Evolutionary conservation across 2,329 filamentous ascomycete genomes (phyloP).

Genomic region (Cladosporium phlei): DNA sequence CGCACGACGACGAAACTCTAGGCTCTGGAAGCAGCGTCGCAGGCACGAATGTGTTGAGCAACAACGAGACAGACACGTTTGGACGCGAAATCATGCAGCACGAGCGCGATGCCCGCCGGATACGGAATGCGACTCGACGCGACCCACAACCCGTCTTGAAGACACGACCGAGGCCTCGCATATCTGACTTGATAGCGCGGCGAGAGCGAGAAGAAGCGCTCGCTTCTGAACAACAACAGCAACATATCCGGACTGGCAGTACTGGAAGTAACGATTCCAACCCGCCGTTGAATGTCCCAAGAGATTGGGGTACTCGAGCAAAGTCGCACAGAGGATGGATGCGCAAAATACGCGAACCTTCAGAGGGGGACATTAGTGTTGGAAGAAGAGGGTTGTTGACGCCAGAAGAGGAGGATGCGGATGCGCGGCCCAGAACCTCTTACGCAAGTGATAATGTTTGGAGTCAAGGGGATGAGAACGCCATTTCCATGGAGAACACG

Average conservation of each 20-base stretch:
- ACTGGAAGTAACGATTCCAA: slow-evolving; percentile 36
- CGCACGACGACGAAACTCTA: slow-evolving; percentile 20
- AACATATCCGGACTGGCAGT: slow-evolving; percentile 23
- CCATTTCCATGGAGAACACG: slow-evolving; percentile 40
- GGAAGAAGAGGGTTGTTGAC: neutral
- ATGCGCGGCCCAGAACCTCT: slow-evolving; percentile 19
- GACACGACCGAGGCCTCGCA: slow-evolving; percentile 34
- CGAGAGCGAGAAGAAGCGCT: slow-evolving; percentile 23
- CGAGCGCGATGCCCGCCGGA: slow-evolving; percentile 38
- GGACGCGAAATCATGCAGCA: slow-evolving; percentile 42
- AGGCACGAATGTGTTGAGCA: slow-evolving; percentile 36
- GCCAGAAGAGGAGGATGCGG: slow-evolving; percentile 20
- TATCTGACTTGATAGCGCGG: slow-evolving; percentile 8
- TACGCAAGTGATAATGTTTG: slow-evolving; percentile 25
- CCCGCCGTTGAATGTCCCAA: slow-evolving; percentile 42
- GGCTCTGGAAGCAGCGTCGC: slow-evolving; percentile 24
- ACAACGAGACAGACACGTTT: slow-evolving; percentile 43
- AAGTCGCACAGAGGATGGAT: slow-evolving; percentile 31
- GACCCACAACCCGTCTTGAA: slow-evolving; percentile 10
- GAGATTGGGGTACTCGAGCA: slow-evolving; percentile 39
- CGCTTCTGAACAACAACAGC: neutral
- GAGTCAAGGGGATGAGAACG: slow-evolving; percentile 33
- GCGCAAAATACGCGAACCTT: slow-evolving; percentile 18
- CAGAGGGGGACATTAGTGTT: neutral
- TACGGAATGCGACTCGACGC: slow-evolving; percentile 33